Conservation (phyloP, 2,329 filamentous ascomycete species). For the Diaporthe ampelina region DNA sequence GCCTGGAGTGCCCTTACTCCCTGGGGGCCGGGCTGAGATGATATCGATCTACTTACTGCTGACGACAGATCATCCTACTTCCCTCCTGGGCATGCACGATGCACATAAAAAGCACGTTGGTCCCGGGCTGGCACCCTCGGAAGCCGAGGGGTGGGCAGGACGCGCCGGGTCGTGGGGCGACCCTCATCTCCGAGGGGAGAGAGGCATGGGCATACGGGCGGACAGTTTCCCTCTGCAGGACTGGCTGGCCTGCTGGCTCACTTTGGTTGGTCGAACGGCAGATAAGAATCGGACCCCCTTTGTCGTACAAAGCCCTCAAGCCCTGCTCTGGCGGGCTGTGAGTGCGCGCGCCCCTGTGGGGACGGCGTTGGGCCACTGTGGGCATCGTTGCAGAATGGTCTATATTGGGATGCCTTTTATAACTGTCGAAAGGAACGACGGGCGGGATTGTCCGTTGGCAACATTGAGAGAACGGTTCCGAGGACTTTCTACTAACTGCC, state of each 20-base stretch:
- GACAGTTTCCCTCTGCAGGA: background rate
- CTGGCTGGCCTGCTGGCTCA: background rate
- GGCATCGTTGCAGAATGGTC: background rate
- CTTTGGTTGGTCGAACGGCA: background rate
- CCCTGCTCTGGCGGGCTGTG: slow-evolving; percentile 1
- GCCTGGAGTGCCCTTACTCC: background rate
- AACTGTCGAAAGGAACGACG: no score
- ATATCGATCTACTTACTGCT: background rate
- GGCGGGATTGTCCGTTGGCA: background rate
- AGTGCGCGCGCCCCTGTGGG: slow-evolving; percentile 9
- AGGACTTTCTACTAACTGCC: background rate
- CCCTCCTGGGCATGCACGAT: background rate
- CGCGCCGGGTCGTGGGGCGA: slow-evolving; percentile 5
- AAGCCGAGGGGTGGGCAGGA: slow-evolving; percentile 2
- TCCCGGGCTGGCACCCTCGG: background rate
- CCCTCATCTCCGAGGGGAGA: slow-evolving; percentile 11
- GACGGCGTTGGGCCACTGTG: background rate
- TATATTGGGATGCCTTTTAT: background rate
- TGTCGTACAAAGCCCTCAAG: background rate
- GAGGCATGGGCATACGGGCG: background rate
- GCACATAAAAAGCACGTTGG: background rate
- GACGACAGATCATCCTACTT: background rate
- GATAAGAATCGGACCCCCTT: background rate
- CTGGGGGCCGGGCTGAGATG: background rate
- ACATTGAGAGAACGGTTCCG: background rate